Conservation (phyloP, 441 rosid species). For the Geranium incanum region DNA sequence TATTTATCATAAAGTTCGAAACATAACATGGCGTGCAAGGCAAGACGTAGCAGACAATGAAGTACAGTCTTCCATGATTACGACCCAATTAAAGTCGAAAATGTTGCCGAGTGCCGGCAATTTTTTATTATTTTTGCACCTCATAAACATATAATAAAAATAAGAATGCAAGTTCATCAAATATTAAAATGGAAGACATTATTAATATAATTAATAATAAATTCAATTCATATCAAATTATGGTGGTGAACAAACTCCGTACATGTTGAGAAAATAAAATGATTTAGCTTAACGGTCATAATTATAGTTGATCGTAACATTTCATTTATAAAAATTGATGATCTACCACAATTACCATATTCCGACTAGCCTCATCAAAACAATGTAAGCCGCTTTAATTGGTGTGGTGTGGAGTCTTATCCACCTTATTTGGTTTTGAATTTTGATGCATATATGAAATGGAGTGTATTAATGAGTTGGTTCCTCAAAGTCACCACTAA, state of each 20-base stretch:
- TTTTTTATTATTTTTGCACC: too few species aligned
- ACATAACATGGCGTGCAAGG: neutral
- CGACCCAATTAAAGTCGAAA: neutral
- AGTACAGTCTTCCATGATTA: neutral
- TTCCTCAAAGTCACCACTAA: conserved; percentile 7
- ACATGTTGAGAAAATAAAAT: too few species aligned
- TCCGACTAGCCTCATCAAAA: neutral
- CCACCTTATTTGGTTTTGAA: neutral
- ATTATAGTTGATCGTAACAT: too few species aligned
- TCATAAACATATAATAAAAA: too few species aligned
- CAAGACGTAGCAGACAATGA: neutral
- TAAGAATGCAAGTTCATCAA: too few species aligned
- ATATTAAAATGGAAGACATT: too few species aligned
- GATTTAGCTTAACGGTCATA: too few species aligned
- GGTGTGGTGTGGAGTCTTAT: neutral
- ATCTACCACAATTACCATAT: neutral
- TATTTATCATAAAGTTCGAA: neutral
- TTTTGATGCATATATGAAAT: neutral
- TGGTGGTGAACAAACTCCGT: too few species aligned
- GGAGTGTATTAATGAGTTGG: neutral
- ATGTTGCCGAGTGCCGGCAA: too few species aligned
- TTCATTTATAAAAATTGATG: neutral
- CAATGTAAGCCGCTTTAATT: neutral
- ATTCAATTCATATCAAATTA: too few species aligned
- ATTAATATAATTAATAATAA: too few species aligned